Percentiles rank a stretch among this genome's conserved stretches.
Evolutionary conservation across 345 rosid species (phyloP).

Genomic region (Corymbia maculata): DNA sequence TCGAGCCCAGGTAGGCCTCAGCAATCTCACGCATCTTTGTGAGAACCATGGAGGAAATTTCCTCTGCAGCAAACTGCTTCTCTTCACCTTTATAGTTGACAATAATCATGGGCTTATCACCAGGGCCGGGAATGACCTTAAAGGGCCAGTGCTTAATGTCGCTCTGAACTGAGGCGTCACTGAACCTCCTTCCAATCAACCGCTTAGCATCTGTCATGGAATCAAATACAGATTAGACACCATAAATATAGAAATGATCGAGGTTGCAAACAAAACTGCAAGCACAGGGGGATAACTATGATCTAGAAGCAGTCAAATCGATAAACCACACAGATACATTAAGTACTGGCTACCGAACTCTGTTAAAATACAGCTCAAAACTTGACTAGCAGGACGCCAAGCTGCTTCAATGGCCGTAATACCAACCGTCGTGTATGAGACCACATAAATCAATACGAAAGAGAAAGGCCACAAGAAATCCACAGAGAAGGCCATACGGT

Average conservation of each 20-base stretch:
- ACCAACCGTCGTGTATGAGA: background rate
- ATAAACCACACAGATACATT: background rate
- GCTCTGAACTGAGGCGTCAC: constrained; percentile 19
- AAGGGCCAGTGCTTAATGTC: constrained; percentile 26
- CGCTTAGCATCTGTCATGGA: constrained; percentile 13
- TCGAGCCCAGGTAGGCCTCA: constrained; percentile 8
- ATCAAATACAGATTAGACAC: background rate
- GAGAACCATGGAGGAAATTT: constrained; percentile 20
- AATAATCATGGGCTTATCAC: constrained; percentile 16
- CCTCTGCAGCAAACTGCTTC: constrained; percentile 16
- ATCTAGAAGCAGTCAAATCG: background rate
- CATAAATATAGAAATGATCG: background rate
- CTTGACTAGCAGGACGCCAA: background rate
- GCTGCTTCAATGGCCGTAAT: background rate
- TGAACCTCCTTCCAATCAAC: constrained; percentile 27
- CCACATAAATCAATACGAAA: background rate
- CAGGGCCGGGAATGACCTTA: constrained; percentile 14
- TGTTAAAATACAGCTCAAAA: background rate
- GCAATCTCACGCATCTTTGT: constrained; percentile 18
- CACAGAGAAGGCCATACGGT: background rate
- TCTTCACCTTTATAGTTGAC: constrained; percentile 22
- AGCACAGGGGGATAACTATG: background rate
- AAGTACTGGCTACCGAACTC: background rate
- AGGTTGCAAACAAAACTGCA: background rate
- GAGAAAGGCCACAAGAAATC: background rate